These are phyloP conservation scores for Apiotrichum gracile DNA, from an alignment of 1,284 basidiomycete genomes.

Conservation along the genomic window DNA sequence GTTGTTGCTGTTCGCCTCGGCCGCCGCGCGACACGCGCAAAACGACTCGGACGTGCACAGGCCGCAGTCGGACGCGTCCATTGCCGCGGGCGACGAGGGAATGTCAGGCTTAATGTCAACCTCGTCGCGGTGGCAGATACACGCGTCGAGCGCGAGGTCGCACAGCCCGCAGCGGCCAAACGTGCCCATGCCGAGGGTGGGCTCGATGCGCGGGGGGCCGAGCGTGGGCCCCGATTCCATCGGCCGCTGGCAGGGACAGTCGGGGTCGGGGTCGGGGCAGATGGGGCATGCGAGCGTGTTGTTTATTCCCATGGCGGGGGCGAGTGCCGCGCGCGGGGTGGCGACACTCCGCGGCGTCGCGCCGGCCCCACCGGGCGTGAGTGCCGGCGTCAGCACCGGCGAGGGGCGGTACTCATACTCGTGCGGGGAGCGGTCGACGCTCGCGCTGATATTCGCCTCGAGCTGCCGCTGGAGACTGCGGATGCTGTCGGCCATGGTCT, in stretches of 20 bases:
- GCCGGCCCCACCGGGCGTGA: conserved; percentile 7
- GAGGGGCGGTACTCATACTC: conserved; percentile 1
- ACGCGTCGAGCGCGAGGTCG: conserved; percentile 30
- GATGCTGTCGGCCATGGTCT: conserved; percentile 4
- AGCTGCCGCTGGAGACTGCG: conserved; percentile 6
- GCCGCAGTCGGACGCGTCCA: conserved; percentile 24
- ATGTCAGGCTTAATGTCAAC: conserved; percentile 31
- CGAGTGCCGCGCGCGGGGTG: not conserved
- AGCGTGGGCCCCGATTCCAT: not conserved
- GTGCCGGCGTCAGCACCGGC: conserved; percentile 7
- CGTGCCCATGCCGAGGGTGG: not conserved
- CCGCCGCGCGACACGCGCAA: conserved; percentile 34
- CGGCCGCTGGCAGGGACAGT: conserved; percentile 41
- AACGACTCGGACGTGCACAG: conserved; percentile 39
- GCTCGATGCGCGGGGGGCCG: not conserved
- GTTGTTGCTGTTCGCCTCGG: conserved; percentile 2
- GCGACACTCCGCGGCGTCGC: conserved; percentile 3
- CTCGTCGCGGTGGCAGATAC: conserved; percentile 26
- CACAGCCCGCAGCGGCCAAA: conserved; percentile 32
- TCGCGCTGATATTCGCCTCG: conserved; percentile 2
- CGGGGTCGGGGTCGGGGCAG: conserved; percentile 44
- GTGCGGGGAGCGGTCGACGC: not conserved
- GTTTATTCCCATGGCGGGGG: not conserved
- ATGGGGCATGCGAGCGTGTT: conserved; percentile 35
- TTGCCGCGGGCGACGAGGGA: conserved; percentile 2